These are phyloP conservation scores for Hordeum marinum DNA, from an alignment of 176 grass and related monocot species.

Conservation along the genomic window DNA sequence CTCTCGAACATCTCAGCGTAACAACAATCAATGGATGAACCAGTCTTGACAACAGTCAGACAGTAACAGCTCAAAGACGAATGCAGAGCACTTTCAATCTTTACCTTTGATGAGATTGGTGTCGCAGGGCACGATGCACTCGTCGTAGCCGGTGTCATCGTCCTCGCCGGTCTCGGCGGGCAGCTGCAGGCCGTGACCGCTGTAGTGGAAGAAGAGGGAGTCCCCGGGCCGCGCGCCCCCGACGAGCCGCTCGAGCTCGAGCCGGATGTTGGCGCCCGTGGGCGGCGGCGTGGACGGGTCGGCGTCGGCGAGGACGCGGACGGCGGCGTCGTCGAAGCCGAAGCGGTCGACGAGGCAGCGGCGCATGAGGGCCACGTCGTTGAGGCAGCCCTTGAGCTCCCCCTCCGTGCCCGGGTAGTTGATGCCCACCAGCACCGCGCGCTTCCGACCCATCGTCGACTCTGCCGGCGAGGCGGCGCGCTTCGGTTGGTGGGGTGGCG, in stretches of 20 bases:
- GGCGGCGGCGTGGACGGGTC: constrained; percentile 37
- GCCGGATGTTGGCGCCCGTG: constrained; percentile 48
- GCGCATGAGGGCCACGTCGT: constrained; percentile 70
- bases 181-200: constrained; percentile 72
- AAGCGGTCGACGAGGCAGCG: constrained; percentile 60
- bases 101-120: constrained; percentile 80
- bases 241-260: constrained; percentile 53
- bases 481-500: background rate
- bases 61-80: background rate
- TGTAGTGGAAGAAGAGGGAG: constrained; percentile 91
- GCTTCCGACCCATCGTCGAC: constrained; percentile 44
- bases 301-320: constrained; percentile 62
- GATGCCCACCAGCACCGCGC: constrained; percentile 65
- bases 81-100: too few relatives aligned
- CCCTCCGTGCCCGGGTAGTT: constrained; percentile 78
- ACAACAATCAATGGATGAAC: too few relatives aligned
- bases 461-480: background rate
- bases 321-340: constrained; percentile 44
- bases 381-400: constrained; percentile 78
- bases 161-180: constrained; percentile 79
- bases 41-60: too few relatives aligned
- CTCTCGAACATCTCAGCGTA: background rate
- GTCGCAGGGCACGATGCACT: constrained; percentile 89
- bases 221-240: constrained; percentile 47
- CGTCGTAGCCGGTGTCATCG: constrained; percentile 88